These are phyloP conservation scores for Digitaria exilis DNA, from an alignment of 202 grass and related monocot genomes.

Conservation along the genomic window DNA sequence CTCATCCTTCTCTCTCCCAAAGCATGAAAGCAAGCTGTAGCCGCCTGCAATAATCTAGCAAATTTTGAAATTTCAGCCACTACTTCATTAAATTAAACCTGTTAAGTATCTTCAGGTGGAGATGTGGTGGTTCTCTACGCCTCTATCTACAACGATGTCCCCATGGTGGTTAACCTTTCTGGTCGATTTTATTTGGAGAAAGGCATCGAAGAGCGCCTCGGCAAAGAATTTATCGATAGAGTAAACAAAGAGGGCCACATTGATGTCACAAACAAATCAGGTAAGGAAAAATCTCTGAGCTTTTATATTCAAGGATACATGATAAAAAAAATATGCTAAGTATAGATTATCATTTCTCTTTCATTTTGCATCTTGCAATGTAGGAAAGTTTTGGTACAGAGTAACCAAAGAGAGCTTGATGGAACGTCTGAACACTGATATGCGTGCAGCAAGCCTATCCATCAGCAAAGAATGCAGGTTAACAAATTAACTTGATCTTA, in stretches of 20 bases:
- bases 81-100: neutral
- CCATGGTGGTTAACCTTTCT: conserved; percentile 72
- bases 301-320: conserved; percentile 3
- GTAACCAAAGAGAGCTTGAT: conserved; percentile 85
- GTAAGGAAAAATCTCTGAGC: conserved; percentile 23
- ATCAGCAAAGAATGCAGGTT: conserved; percentile 85
- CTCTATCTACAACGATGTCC: conserved; percentile 68
- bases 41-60: neutral
- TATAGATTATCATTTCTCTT: neutral
- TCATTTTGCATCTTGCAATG: conserved; percentile 29
- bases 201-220: conserved; percentile 67
- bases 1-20: neutral
- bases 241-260: conserved; percentile 81
- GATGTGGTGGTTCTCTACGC: conserved; percentile 88
- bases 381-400: conserved; percentile 58
- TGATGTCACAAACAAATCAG: conserved; percentile 66
- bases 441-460: conserved; percentile 63
- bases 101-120: conserved; percentile 57
- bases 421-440: conserved; percentile 76
- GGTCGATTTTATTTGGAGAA: conserved; percentile 83
- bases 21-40: neutral
- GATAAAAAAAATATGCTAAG: neutral
- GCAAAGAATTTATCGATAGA: conserved; percentile 66
- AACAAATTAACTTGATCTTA: conserved; percentile 25
- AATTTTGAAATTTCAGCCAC: neutral